Percentiles rank a stretch among this genome's conserved stretches.
phyloP scores from a whole-genome alignment of 2,329 filamentous ascomycete species.

The Neofusicoccum sp. region DNA sequence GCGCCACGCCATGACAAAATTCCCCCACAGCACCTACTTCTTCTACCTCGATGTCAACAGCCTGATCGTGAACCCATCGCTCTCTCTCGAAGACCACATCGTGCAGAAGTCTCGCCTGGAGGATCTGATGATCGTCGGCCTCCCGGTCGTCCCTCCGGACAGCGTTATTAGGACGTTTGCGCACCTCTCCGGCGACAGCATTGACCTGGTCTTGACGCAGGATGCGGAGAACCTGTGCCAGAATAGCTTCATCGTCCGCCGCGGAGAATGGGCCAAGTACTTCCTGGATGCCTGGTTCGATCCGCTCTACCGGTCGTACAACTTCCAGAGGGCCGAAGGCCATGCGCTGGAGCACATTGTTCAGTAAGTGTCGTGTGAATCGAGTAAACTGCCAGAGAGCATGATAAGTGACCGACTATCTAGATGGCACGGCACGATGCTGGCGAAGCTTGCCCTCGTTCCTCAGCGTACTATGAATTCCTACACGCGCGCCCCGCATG shows the following conservation, averaged over 20 bases:
- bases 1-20: constrained; percentile 80
- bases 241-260: constrained; percentile 75
- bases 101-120: constrained; percentile 68
- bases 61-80: constrained; percentile 79
- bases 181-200: constrained; percentile 72
- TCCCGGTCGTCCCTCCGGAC: constrained; percentile 86
- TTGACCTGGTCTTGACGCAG: constrained; percentile 81
- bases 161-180: constrained; percentile 94
- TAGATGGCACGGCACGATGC: constrained; percentile 97
- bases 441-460: constrained; percentile 85
- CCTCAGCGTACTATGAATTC: constrained; percentile 81
- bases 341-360: constrained; percentile 73
- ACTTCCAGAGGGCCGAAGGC: constrained; percentile 90
- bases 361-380: constrained; percentile 38
- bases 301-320: constrained; percentile 88
- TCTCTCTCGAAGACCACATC: constrained; percentile 69
- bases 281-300: constrained; percentile 96
- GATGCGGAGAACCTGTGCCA: constrained; percentile 76
- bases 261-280: constrained; percentile 88
- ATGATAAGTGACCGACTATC: constrained; percentile 28
- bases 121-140: constrained; percentile 76
- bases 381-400: neutral
- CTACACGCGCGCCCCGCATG: constrained; percentile 52
- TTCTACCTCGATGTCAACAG: constrained; percentile 86
- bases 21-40: constrained; percentile 74